These are phyloP conservation scores for Blastomyces emzantsi DNA, from an alignment of 2,329 filamentous ascomycete species.

Conservation along the genomic window DNA sequence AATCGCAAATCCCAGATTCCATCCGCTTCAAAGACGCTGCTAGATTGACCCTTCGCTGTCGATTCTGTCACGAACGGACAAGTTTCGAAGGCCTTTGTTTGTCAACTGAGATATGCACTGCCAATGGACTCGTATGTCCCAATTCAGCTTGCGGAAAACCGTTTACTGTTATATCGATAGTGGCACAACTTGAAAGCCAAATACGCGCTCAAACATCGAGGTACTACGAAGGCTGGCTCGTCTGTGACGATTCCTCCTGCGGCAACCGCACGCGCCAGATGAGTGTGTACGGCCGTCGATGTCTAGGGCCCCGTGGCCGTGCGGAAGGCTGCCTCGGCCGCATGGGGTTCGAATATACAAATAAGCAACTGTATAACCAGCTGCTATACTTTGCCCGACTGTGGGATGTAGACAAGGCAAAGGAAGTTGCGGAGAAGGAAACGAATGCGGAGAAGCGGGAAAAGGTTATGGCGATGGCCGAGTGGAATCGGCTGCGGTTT, in stretches of 20 bases:
- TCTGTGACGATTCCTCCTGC: conserved; percentile 84
- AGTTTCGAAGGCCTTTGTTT: conserved; percentile 65
- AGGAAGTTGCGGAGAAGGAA: conserved; percentile 43
- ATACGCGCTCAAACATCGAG: conserved; percentile 67
- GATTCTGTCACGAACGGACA: conserved; percentile 63
- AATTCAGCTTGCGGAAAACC: conserved; percentile 52
- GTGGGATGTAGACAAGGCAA: conserved; percentile 83
- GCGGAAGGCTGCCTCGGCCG: conserved; percentile 74
- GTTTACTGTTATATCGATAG: conserved; percentile 62
- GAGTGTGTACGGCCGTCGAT: conserved; percentile 83
- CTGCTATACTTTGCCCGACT: conserved; percentile 75
- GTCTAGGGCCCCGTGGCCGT: conserved; percentile 76
- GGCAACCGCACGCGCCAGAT: conserved; percentile 82
- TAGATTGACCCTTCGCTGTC: conserved; percentile 69
- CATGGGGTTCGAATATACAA: conserved; percentile 80
- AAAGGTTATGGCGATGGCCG: conserved; percentile 61
- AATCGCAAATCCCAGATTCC: conserved; percentile 87
- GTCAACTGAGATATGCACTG: conserved; percentile 53
- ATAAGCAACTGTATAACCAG: conserved; percentile 92
- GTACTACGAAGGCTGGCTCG: conserved; percentile 89
- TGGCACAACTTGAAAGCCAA: conserved; percentile 79
- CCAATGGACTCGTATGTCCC: conserved; percentile 66
- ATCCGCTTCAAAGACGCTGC: conserved; percentile 78
- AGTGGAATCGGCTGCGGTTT: conserved; percentile 75
- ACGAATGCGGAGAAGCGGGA: conserved; percentile 49